phyloP scores from a whole-genome alignment of 768 basidiomycete genomes.

The Tylopilus vinaceipallidus region DNA sequence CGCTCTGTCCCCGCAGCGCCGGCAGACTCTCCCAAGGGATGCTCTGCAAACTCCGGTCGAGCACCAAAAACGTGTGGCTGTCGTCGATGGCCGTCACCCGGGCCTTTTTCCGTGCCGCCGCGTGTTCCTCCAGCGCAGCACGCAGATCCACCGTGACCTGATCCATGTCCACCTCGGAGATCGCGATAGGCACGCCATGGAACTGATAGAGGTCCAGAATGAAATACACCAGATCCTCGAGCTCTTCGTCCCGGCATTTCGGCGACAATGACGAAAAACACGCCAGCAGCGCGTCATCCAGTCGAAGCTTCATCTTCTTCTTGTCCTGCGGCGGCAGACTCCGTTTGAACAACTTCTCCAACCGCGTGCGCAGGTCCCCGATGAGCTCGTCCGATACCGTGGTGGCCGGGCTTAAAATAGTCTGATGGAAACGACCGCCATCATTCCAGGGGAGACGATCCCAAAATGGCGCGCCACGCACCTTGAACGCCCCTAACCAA shows the following conservation, averaged over 20 bases:
- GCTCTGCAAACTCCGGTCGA: constrained; percentile 86
- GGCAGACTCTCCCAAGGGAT: constrained; percentile 98
- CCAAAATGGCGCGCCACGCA: constrained; percentile 31
- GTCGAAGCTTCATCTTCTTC: constrained; percentile 49
- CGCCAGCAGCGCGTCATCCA: constrained; percentile 77
- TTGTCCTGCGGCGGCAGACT: constrained; percentile 61
- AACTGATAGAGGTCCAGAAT: constrained; percentile 93
- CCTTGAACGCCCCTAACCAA: constrained; percentile 98
- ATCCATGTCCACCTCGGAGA: constrained; percentile 89
- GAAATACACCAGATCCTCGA: constrained; percentile 94
- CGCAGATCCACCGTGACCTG: constrained; percentile 89
- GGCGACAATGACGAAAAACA: constrained; percentile 85
- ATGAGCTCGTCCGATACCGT: constrained; percentile 45
- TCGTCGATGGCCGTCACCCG: constrained; percentile 37
- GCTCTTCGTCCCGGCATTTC: constrained; percentile 85
- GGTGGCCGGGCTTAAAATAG: constrained; percentile 54
- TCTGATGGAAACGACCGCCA: constrained; percentile 32
- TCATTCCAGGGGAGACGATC: not conserved
- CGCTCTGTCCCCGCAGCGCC: constrained; percentile 73
- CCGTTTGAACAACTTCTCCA: constrained; percentile 76
- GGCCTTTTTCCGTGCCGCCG: constrained; percentile 36
- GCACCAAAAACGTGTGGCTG: constrained; percentile 80
- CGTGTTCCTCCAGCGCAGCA: constrained; percentile 69
- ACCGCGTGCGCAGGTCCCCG: constrained; percentile 54
- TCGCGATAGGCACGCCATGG: constrained; percentile 83